A percentile compares a stretch with the other conserved stretches of the same genome.
phyloP scores from a whole-genome alignment of 169 alveolate species.

The Plasmodium sp. region DNA sequence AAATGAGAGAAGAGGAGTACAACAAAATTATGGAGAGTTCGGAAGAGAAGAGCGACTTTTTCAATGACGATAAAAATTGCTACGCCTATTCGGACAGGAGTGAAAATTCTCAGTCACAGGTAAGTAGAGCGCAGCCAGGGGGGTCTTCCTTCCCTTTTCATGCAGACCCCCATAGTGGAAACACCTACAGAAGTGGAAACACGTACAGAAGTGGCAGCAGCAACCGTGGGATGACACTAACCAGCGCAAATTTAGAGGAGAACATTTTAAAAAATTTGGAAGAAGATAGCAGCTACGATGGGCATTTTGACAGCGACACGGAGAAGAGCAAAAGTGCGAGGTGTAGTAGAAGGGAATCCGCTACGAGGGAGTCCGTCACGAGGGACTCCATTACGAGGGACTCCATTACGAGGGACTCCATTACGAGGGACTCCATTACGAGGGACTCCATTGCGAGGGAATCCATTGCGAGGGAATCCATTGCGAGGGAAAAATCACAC shows the following conservation, averaged over 20 bases:
- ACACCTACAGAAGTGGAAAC: neutral
- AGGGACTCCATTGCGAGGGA: too few relatives aligned
- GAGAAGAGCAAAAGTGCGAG: neutral
- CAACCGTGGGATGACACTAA: neutral
- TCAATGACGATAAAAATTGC: conserved; percentile 2
- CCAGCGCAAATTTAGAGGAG: conserved; percentile 7
- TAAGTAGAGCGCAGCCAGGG: neutral
- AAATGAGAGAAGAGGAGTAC: neutral
- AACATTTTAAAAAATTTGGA: neutral
- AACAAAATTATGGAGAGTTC: conserved; percentile 10
- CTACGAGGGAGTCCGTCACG: neutral
- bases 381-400: too few relatives aligned
- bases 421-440: too few relatives aligned
- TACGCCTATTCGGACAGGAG: neutral
- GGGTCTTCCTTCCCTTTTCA: neutral
- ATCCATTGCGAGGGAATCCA: too few relatives aligned
- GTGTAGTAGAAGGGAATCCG: neutral
- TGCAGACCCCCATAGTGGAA: neutral
- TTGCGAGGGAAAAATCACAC: neutral
- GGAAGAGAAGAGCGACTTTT: conserved; percentile 1
- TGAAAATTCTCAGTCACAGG: neutral
- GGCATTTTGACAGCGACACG: neutral
- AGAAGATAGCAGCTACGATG: neutral
- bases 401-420: too few relatives aligned
- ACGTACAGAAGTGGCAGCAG: neutral